Percentiles rank a stretch among this genome's conserved stretches.
Conservation (phyloP, 768 basidiomycete genomes). For the Agaricus blazei region DNA sequence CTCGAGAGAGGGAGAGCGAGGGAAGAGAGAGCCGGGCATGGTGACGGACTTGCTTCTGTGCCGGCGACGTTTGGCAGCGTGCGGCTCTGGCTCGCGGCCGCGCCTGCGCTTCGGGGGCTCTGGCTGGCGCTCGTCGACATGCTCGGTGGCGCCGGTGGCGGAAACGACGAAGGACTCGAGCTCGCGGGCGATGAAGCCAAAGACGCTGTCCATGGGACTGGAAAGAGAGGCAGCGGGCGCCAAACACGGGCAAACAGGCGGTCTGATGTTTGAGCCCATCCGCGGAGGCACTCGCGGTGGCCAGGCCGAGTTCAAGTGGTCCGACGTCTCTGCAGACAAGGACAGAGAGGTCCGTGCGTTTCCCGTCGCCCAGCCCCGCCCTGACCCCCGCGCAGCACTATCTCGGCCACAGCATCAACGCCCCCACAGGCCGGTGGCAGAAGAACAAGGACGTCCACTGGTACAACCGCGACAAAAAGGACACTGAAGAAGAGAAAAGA, state of each 20-base stretch:
- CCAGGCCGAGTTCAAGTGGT: slow-evolving; percentile 88
- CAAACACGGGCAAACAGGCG: slow-evolving; percentile 1
- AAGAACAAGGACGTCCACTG: slow-evolving; percentile 97
- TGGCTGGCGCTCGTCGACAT: not conserved
- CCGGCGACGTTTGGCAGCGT: not conserved
- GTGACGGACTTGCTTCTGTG: slow-evolving; percentile 39
- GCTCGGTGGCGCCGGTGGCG: slow-evolving; percentile 42
- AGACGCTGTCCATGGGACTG: slow-evolving; percentile 37
- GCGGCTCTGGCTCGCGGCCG: not conserved
- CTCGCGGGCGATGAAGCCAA: slow-evolving; percentile 68
- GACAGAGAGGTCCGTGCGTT: slow-evolving; percentile 68
- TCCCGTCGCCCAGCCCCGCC: slow-evolving; percentile 7
- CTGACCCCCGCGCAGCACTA: slow-evolving; percentile 62
- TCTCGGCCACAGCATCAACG: slow-evolving; percentile 91
- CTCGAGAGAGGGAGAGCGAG: slow-evolving; percentile 64
- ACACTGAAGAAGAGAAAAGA: slow-evolving; percentile 38
- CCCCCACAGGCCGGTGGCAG: slow-evolving; percentile 95
- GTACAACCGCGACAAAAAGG: slow-evolving; percentile 70
- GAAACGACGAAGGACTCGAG: slow-evolving; percentile 64
- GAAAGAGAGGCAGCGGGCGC: not conserved
- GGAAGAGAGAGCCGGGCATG: slow-evolving; percentile 79
- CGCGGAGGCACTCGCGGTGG: slow-evolving; percentile 91
- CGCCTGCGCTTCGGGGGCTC: slow-evolving; percentile 6
- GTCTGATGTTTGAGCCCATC: slow-evolving; percentile 74
- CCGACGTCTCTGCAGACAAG: slow-evolving; percentile 88